Evolutionary conservation across 345 rosid genomes (phyloP).

Genomic region (Nephelium lappaceum): DNA sequence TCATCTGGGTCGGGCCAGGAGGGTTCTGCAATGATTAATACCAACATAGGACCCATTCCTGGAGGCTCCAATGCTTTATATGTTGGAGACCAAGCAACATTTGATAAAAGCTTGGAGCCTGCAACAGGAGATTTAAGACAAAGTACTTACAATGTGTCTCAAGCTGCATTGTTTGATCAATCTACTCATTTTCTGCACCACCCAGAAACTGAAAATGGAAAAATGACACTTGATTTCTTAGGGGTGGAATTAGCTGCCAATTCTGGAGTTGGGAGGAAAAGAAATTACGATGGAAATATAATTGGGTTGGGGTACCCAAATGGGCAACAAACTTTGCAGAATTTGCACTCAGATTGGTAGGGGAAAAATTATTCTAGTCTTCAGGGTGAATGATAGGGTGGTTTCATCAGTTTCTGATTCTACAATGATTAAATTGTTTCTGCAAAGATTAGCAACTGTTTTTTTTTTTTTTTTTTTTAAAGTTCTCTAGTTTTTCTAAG

Average conservation of each 20-base stretch:
- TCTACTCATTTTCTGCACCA: constrained; percentile 23
- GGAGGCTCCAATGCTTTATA: constrained; percentile 16
- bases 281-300: constrained; percentile 26
- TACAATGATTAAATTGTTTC: constrained; percentile 9
- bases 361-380: not conserved
- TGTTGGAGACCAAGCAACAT: constrained; percentile 22
- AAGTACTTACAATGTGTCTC: constrained; percentile 11
- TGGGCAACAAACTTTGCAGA: constrained; percentile 27
- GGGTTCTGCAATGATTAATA: constrained; percentile 21
- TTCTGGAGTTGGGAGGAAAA: constrained; percentile 27
- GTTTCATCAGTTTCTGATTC: not conserved
- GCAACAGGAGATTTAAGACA: constrained; percentile 18
- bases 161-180: constrained; percentile 20
- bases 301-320: constrained; percentile 28
- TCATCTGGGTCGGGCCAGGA: constrained; percentile 34
- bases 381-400: not conserved
- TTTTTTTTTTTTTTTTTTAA: not conserved
- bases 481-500: not conserved
- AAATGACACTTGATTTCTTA: constrained; percentile 52
- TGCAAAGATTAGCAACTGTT: not conserved
- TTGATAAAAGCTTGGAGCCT: constrained; percentile 23
- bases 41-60: constrained; percentile 13
- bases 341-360: constrained; percentile 45
- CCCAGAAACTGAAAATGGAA: constrained; percentile 31
- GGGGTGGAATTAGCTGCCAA: constrained; percentile 46